Base-by-base conservation (phyloP, 164 flowering plant species). In the Vitis cinerea region DNA sequence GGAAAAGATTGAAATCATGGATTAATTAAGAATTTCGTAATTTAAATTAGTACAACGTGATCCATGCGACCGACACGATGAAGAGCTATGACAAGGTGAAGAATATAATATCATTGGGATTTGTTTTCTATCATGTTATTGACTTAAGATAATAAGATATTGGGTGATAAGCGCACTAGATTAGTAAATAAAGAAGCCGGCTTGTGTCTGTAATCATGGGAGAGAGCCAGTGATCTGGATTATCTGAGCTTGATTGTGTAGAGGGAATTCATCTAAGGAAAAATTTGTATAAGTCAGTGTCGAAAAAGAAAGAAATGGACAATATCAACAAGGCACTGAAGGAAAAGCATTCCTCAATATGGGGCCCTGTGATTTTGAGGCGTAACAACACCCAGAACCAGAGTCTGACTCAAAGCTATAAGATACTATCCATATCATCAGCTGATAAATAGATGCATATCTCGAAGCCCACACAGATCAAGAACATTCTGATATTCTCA, bases 51-150 rank as follows among this genome's bases (percentile, higher is more conserved):
- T 6, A 49, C 14, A 71, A 71, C 65, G 74, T 72, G 74, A 72
- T 59, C 66, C 74, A 72, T 37, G 65, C 56, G 2, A 15, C 70
- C 74, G 54, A 71, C 68, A 63, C 59, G 44, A 37, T 37, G 44
- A 4, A 37, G 44, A 37, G 44, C 7, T 37, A 37, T 6, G 44
- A 37, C 44, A 37, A 4, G 44, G 7, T 6, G 44, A 37, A 37
- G 44, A 37, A 37, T 37, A 37, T 37, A 37, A 37, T 37, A 37
- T 37, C 44, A 2, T 3, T 37, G 7, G 0, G 44, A 4, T 37
- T 37, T 37, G 44, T 37, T 37, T 37, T 37, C 44, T 37, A 37
- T 3, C 44, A 37, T 37, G 44, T 37, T 37, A 0, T 37, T 37
- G 4, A 3, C 7, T 4, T 37, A 37, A 37, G 27, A 1, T 23